Base-by-base conservation (phyloP, 2,329 filamentous ascomycete species). In the Hymenoscyphus salicellus region DNA sequence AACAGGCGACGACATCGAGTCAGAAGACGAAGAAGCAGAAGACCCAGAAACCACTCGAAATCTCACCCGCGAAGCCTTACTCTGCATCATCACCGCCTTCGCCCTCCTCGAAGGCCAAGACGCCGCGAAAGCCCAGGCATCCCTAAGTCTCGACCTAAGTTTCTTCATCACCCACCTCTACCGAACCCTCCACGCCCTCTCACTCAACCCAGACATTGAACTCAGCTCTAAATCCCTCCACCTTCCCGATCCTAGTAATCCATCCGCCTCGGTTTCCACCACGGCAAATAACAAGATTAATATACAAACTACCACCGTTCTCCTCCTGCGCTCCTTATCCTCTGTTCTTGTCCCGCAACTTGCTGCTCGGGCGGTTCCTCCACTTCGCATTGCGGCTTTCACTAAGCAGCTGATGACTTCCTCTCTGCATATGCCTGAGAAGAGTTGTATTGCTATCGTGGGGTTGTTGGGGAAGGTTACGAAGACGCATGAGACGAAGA, bases 91-190 rank as follows among this genome's bases (percentile, higher is more conserved):
- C 73, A 99, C 95, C 0, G 95, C 96, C 30, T 98, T 96, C 74
- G 93, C 94, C n/a, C 87, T 99, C 6, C 87, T 99, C 46, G 91
- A 95, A 69, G 94, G 95, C 58, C 95, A 99, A 79, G 94, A 97
- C 73, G 92, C 89, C 17, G 89, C 91, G 79, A 94, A 93, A 78
- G 90, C 92, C 58, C 90, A 92, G 64, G 85, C 88, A 55, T 84
- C 89, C 55, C 84, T 98, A 4, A 91, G 93, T 73, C 88, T 99
- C 58, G 96, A 99, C 76, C 86, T 99, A 43, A 92, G 90, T 72
- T 97, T 93, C 83, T 99, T 99, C 83, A 93, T 92, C 72, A 92
- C 90, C 16, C 91, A 97, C 77, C 90, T 99, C 65, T 99, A 96
- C 83, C 89, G 88, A 71, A 91, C 91, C 17, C 84, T 99, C 5